Conservation (phyloP, 2,329 filamentous ascomycete genomes). For the Setomelanomma holmii region DNA sequence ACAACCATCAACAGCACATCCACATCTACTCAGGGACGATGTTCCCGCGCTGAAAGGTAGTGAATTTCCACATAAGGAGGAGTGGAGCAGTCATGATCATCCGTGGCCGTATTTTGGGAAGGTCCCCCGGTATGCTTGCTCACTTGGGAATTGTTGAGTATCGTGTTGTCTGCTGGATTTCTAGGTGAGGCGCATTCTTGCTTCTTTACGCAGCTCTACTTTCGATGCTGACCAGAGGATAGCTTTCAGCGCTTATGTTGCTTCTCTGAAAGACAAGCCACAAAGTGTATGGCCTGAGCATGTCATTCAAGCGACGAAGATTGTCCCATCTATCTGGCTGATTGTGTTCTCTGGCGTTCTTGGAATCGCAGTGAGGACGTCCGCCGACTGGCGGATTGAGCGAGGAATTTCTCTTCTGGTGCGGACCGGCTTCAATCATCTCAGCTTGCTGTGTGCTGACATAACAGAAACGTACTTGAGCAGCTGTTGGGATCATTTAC, state of each 20-base stretch:
- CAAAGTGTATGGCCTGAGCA: background rate
- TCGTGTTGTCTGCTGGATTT: background rate
- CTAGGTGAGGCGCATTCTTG: background rate
- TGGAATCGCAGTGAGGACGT: constrained; percentile 9
- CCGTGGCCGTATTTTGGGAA: background rate
- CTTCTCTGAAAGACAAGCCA: background rate
- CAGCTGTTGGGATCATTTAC: constrained; percentile 10
- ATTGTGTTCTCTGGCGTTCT: constrained; percentile 14
- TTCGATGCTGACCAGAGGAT: background rate
- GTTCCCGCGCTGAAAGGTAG: background rate
- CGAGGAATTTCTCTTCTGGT: constrained; percentile 9
- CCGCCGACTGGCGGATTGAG: constrained; percentile 14
- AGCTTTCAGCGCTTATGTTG: background rate
- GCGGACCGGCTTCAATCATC: background rate
- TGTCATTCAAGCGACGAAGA: constrained; percentile 8
- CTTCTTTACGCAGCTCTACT: background rate
- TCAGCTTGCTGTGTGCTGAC: background rate
- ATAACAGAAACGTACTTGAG: constrained; percentile 4
- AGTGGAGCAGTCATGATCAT: background rate
- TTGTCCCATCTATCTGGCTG: constrained; percentile 13
- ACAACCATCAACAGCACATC: background rate
- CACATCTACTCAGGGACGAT: background rate
- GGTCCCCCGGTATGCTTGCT: background rate
- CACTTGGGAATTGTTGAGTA: background rate
- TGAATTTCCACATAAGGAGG: background rate